Evolutionary conservation across 148 eudicot species (phyloP), one percentile per base, ranked within the genome.

Genomic region (Oxyria digyna): DNA sequence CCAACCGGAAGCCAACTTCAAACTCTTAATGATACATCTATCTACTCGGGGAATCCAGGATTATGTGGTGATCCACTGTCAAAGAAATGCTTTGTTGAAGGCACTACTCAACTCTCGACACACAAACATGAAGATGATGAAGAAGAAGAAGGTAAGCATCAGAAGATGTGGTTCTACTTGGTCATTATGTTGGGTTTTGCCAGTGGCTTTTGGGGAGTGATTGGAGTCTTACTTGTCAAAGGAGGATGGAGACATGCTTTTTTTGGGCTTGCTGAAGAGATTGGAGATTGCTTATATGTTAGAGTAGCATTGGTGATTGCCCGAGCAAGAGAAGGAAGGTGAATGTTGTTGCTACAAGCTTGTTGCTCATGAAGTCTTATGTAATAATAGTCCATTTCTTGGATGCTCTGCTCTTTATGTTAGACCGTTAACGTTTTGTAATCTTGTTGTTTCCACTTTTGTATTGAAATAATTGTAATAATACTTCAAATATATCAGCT

Each of bases 131-230:
- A n/a, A n/a, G n/a, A n/a, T n/a, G 26, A 42, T 3, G 0, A 5
- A 38, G 3, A 43, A 21, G 71, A 67, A 0, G 74, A 73, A 6
- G 65, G 68, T 7, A 74, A 40, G 73, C 66, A 52, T 55, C 6
- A 45, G 49, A 45, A 45, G 20, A 45, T 43, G 48, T 43, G 17
- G 48, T 12, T 43, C 1, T 43, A 50, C 67, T n/a, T 52, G 48
- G 73, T 73, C 3, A 55, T 69, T 8, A 72, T 73, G 67, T 59
- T 57, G 0, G 76, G 80, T 9, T 42, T 77, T 35, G 74, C 74
- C 26, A 70, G 71, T 18, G 74, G 80, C 18, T 73, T 77, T 13
- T 77, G 76, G 80, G 42, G 76, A n/a, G 71, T 73, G 40, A 26
- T 64, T 23, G 74, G 76, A 23, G 31, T 57, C 41, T 48, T 77